phyloP scores from a whole-genome alignment of 2,329 filamentous ascomycete genomes.

The Bretziella fagacearum region DNA sequence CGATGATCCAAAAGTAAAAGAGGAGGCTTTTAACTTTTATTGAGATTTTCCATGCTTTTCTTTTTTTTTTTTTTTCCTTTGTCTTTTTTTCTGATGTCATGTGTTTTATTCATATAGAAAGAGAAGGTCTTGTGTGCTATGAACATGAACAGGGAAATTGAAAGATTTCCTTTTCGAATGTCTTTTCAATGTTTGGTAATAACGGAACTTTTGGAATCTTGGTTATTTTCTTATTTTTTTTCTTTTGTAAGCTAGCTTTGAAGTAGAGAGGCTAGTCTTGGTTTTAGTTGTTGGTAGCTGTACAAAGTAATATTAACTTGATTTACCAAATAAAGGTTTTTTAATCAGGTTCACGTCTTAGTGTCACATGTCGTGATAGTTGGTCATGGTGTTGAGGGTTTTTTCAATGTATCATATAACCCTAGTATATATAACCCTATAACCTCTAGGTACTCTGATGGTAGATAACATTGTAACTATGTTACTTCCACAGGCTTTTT shows the following conservation, averaged over 20 bases:
- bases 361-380: not conserved
- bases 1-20: slow-evolving; percentile 4
- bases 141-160: too few relatives aligned
- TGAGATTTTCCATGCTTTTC: not conserved
- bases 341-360: too few relatives aligned
- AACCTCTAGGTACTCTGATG: too few relatives aligned
- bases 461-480: not conserved
- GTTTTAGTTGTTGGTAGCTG: not conserved
- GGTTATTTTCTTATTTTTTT: not conserved
- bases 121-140: not conserved
- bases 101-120: not conserved
- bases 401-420: not conserved
- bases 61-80: not conserved
- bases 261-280: not conserved
- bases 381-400: not conserved
- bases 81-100: not conserved
- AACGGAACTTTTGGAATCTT: not conserved
- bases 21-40: not conserved
- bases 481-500: too few relatives aligned
- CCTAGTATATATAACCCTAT: not conserved
- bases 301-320: too few relatives aligned
- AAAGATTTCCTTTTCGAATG: too few relatives aligned
- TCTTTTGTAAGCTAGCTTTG: not conserved
- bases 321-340: too few relatives aligned
- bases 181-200: too few relatives aligned